These are phyloP conservation scores for Lentinus brumalis DNA, from an alignment of 768 basidiomycete genomes.

Conservation along the genomic window DNA sequence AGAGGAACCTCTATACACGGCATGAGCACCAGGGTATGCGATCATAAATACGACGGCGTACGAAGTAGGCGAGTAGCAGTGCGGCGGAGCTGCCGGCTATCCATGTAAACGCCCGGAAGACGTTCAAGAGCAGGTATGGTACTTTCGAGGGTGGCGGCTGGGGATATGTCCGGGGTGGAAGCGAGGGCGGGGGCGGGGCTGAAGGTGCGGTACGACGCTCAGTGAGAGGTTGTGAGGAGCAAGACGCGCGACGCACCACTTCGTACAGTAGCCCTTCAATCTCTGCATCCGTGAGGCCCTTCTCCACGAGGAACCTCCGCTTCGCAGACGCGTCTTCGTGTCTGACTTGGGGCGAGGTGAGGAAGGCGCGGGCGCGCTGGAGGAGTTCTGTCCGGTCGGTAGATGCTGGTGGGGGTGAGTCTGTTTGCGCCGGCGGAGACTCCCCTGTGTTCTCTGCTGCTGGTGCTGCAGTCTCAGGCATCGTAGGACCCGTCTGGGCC, in stretches of 20 bases:
- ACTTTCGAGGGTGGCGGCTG: slow-evolving; percentile 68
- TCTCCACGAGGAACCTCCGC: slow-evolving; percentile 66
- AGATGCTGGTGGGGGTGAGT: neutral
- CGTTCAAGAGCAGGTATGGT: slow-evolving; percentile 64
- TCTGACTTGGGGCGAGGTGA: slow-evolving; percentile 64
- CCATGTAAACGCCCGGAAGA: slow-evolving; percentile 65
- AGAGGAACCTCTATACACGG: slow-evolving; percentile 60
- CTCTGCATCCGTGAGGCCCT: slow-evolving; percentile 65
- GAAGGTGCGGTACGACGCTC: neutral
- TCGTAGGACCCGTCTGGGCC: neutral
- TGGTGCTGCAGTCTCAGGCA: neutral
- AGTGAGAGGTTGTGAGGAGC: slow-evolving; percentile 28
- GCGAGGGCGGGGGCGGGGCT: slow-evolving; percentile 24
- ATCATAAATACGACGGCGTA: slow-evolving; percentile 35
- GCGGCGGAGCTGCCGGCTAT: slow-evolving; percentile 62
- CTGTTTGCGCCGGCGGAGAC: neutral
- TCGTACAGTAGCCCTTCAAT: slow-evolving; percentile 60
- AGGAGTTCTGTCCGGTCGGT: slow-evolving; percentile 29
- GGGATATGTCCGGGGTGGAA: slow-evolving; percentile 78
- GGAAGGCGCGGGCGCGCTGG: slow-evolving; percentile 60
- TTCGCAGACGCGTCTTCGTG: slow-evolving; percentile 59
- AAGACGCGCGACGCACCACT: slow-evolving; percentile 42
- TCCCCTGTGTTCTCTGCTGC: neutral
- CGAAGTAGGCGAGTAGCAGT: slow-evolving; percentile 66
- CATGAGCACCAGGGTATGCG: neutral